Base-by-base conservation (phyloP, 441 rosid species). In the Jatropha multifida region DNA sequence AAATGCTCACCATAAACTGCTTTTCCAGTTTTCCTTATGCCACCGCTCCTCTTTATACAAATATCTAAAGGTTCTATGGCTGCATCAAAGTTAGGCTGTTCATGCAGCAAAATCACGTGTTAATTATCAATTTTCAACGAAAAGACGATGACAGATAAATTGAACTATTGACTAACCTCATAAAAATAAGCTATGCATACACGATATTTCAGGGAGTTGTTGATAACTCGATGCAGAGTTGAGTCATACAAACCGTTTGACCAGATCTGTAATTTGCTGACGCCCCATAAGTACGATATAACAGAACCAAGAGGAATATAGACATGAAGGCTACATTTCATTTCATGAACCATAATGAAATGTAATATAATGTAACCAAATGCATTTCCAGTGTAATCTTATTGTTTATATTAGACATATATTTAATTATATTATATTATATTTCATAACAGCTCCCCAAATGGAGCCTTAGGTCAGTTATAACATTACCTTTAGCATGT, bases 1-100 rank as follows among this genome's bases (percentile, higher is more conserved):
- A 94, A 76, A 86, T 94, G 97, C 84, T 94, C 93, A 70, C 97
- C 97, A 61, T 92, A 92, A 52, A 89, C 88, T 42, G 95, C 96
- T 67, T 71, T 88, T 49, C 69, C 82, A 68, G 85, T 86, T 83
- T 80, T 87, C 61, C 67, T 82, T 14, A 69, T 37, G 55, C 85
- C 92, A 20, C 88, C 92, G 1, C 82, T 84, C 83, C 72, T 87
- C 81, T 76, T 32, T 74, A 81, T 83, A 72, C 95, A 94, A 20
- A 85, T 63, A 56, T 92, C 97, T 75, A 88, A 69, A 68, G 97
- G 97, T 87, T 92, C 95, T 67, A 88, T 87, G 0, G 75, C 88
- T 20, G 94, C 90, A 60, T 91, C 87, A 10, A 77, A 92, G 70
- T 90, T 91, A 5, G 95, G 80, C 97, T 94, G 83, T 76, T 74